Evolutionary conservation across 1,284 basidiomycete genomes (phyloP), one percentile per base, ranked within the genome.

Genomic region (Malassezia caprae): DNA sequence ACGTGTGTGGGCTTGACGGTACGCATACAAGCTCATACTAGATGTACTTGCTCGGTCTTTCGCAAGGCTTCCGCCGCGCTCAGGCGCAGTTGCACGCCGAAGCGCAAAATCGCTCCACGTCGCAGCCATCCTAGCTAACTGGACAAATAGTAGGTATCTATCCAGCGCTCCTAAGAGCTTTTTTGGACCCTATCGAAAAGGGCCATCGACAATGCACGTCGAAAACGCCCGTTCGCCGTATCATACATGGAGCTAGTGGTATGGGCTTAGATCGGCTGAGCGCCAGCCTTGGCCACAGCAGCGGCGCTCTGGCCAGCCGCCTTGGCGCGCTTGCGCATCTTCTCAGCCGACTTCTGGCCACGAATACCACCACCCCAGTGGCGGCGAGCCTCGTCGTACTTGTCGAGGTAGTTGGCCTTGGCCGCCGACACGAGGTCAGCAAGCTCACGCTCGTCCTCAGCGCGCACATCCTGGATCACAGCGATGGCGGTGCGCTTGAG

Each of bases 401-500:
- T 96, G 80, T 96, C 93, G 67, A 88, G 82, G 67, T 88, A 68
- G 84, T 98, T 98, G 68, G 90, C 88, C 82, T 96, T 96, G 73
- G 89, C 85, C 62, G 91, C 91, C 66, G 83, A 85, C 76, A 96
- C 82, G 69, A 98, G 81, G 68, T 87, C 93, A 55, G 88, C 85
- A 52, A 96, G 86, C 71, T 96, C 91, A 65, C 87, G 84, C 76
- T 85, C 80, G 80, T 96, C 93, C 79, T 96, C 93, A 75, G 84
- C 87, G 78, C 84, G 85, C 72, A 96, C 91, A 51, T 96, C 90
- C 79, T 93, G 87, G 65, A 98, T 78, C 48, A 87, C 85, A 58
- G 90, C 79, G 60, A 94, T 86, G 60, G 91, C 87, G 51, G 90
- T 84, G 56, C 90, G 96, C 85, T 96, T 96, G 84, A 96, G 94